These are phyloP conservation scores for Starmera quercuum DNA, from an alignment of 805 yeast species.

Conservation along the genomic window DNA sequence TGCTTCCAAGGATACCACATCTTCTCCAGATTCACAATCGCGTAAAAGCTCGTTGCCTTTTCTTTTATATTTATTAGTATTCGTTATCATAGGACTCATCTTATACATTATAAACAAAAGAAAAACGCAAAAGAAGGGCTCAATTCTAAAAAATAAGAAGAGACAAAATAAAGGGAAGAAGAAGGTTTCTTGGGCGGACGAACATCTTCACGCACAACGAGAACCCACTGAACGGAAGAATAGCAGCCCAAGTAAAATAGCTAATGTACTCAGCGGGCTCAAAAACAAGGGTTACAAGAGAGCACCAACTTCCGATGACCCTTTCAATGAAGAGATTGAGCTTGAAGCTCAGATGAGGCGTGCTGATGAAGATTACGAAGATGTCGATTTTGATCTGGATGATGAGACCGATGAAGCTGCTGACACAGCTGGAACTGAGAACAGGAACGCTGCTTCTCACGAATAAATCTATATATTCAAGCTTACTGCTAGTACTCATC, in stretches of 20 bases:
- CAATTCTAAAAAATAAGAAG: background rate
- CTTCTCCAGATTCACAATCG: conserved; percentile 1
- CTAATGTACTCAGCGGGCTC: background rate
- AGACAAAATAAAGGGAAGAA: background rate
- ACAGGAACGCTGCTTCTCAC: too few species aligned
- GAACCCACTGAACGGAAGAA: too few species aligned
- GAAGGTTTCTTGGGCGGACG: conserved; percentile 1
- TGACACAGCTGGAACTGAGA: too few species aligned
- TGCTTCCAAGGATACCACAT: conserved; percentile 4
- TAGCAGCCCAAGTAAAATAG: too few species aligned
- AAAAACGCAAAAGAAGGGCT: background rate
- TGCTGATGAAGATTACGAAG: background rate
- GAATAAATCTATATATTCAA: too few species aligned
- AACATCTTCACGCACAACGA: too few species aligned
- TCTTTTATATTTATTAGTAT: background rate
- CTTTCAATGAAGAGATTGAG: background rate
- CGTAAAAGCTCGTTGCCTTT: background rate
- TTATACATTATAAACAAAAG: background rate
- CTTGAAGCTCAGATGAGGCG: background rate
- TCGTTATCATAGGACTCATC: background rate
- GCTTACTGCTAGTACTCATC: too few species aligned
- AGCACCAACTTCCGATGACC: background rate
- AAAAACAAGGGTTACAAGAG: background rate
- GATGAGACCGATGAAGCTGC: conserved; percentile 1
- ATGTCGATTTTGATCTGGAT: background rate